phyloP scores from a whole-genome alignment of 805 yeast species.

The Jamesozyma lodderae region DNA sequence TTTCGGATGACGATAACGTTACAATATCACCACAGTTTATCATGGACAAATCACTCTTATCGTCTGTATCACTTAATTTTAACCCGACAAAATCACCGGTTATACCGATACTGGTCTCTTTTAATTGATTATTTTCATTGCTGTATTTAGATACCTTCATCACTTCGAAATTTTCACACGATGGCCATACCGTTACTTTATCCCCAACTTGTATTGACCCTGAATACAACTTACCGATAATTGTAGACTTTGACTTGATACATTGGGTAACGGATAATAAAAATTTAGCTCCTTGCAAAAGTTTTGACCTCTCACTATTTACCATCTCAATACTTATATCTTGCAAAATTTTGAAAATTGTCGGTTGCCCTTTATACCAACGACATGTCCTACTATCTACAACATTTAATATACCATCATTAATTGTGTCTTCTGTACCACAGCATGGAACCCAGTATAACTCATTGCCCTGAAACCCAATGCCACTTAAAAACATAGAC shows the following conservation, averaged over 20 bases:
- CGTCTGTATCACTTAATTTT: too few relatives aligned
- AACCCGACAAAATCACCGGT: slow-evolving; percentile 46
- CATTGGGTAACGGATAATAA: too few relatives aligned
- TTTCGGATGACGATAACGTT: too few relatives aligned
- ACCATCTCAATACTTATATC: neutral
- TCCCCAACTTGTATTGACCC: slow-evolving; percentile 70
- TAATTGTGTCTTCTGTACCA: slow-evolving; percentile 66
- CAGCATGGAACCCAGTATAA: slow-evolving; percentile 90
- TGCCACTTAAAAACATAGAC: slow-evolving; percentile 62
- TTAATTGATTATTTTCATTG: too few relatives aligned
- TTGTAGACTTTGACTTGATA: too few relatives aligned
- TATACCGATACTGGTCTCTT: slow-evolving; percentile 28
- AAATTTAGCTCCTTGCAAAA: too few relatives aligned
- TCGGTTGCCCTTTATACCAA: slow-evolving; percentile 12
- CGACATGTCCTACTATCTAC: slow-evolving; percentile 31
- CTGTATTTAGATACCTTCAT: neutral
- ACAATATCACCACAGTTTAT: neutral
- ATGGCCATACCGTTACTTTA: slow-evolving; percentile 47
- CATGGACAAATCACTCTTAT: neutral
- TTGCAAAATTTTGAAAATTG: neutral
- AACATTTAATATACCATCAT: slow-evolving; percentile 76
- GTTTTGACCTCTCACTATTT: too few relatives aligned
- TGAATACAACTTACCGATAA: slow-evolving; percentile 12
- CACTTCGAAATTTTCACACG: slow-evolving; percentile 9
- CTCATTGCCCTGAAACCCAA: slow-evolving; percentile 75